Evolutionary conservation across 208 protist genomes (phyloP).

Genomic region (Balamuthia mandrillaris): DNA sequence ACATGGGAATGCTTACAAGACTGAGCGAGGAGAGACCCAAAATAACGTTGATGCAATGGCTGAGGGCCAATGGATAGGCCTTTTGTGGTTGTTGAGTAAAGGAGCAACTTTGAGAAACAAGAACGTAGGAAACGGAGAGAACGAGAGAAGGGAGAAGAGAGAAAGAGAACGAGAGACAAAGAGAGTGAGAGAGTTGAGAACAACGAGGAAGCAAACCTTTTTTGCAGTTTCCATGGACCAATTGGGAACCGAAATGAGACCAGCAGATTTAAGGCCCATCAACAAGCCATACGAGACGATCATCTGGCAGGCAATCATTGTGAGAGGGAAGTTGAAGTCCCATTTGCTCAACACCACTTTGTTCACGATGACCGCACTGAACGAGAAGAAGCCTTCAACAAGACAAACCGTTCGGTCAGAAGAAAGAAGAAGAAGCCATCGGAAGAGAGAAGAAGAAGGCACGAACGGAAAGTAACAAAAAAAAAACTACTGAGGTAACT

Average conservation of each 20-base stretch:
- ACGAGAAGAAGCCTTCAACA: conserved; percentile 2
- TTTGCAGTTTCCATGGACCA: not conserved
- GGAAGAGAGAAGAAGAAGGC: too few species aligned
- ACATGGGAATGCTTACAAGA: not conserved
- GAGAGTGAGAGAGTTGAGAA: too few species aligned
- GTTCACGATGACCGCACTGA: not conserved
- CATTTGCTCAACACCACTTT: not conserved
- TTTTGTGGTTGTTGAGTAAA: not conserved
- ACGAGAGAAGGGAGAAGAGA: too few species aligned
- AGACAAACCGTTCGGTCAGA: too few species aligned
- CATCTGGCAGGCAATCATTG: conserved; percentile 11
- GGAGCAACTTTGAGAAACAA: too few species aligned
- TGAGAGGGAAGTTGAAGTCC: not conserved
- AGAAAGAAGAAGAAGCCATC: too few species aligned
- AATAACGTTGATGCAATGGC: not conserved
- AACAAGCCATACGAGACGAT: not conserved
- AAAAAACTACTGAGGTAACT: too few species aligned
- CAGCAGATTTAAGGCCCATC: not conserved
- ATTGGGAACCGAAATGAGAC: not conserved
- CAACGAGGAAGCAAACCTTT: not conserved
- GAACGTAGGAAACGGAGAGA: too few species aligned
- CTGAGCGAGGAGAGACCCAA: not conserved
- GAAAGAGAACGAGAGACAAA: too few species aligned
- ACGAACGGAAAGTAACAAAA: too few species aligned
- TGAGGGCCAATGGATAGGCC: not conserved